These are phyloP conservation scores for Vinca minor DNA, from an alignment of 257 asterid genomes.

Conservation along the genomic window DNA sequence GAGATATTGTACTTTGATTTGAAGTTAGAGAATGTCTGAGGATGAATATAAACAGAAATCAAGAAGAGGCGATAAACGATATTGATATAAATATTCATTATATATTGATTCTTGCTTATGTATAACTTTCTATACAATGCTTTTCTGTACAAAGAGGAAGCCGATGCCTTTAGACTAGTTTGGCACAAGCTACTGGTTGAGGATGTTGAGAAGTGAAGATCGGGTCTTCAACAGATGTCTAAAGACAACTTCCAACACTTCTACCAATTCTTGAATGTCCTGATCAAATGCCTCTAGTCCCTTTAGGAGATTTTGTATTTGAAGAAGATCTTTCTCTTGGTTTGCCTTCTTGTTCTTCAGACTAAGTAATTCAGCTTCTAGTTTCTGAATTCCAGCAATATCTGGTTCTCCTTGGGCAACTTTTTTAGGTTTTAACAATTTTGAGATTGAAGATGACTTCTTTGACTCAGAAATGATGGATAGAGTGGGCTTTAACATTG, in stretches of 20 bases:
- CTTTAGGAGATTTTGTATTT: no score
- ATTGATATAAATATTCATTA: no score
- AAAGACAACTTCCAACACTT: constrained; percentile 5
- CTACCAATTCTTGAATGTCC: constrained; percentile 8
- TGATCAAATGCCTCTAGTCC: constrained; percentile 6
- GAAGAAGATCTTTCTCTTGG: not conserved
- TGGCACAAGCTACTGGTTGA: no score
- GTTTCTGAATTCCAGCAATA: not conserved
- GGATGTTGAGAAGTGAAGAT: constrained; percentile 14
- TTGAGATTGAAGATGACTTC: constrained; percentile 27
- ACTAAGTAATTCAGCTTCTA: not conserved
- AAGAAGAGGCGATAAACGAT: no score
- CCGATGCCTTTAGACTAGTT: no score
- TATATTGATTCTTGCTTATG: no score
- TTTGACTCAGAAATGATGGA: constrained; percentile 18
- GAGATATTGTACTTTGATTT: no score
- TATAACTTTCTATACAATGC: no score
- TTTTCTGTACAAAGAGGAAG: no score
- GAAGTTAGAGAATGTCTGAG: no score
- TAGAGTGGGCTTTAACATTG: constrained; percentile 15
- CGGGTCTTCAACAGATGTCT: constrained; percentile 8
- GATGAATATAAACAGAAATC: no score
- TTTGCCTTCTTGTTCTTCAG: not conserved
- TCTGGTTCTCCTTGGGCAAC: not conserved
- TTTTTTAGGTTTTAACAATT: constrained; percentile 11